Percentiles rank a stretch among this genome's conserved stretches.
phyloP scores from a whole-genome alignment of 768 basidiomycete species.

The Tulasnella sp. region DNA sequence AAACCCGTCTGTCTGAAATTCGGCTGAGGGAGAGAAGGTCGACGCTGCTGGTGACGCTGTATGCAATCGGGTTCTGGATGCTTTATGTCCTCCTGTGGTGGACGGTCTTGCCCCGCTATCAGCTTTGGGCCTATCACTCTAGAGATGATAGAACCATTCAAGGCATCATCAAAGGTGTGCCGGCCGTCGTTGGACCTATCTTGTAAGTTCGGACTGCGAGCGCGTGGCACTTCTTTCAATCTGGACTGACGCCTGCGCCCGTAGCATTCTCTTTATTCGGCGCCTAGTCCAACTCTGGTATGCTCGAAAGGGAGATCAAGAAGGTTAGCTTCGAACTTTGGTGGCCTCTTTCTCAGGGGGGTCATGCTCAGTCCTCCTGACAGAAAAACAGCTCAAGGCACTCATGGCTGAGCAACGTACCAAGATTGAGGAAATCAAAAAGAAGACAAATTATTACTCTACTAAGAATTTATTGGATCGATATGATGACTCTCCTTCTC shows the following conservation, averaged over 20 bases:
- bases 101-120: conserved; percentile 31
- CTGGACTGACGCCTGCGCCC: not conserved
- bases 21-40: conserved; percentile 79
- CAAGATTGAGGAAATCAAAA: conserved; percentile 94
- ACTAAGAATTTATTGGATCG: conserved; percentile 86
- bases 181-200: conserved; percentile 71
- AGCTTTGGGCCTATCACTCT: conserved; percentile 24
- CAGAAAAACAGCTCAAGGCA: conserved; percentile 74
- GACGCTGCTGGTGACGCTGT: conserved; percentile 71
- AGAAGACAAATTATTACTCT: conserved; percentile 92
- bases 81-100: conserved; percentile 38
- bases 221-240: not conserved
- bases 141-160: conserved; percentile 37
- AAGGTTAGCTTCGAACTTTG: conserved; percentile 49
- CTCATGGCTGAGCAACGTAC: conserved; percentile 74
- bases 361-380: not conserved
- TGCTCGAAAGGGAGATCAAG: conserved; percentile 68
- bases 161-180: conserved; percentile 41
- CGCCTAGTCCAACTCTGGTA: conserved; percentile 84
- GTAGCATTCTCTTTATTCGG: conserved; percentile 68
- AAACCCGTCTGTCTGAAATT: conserved; percentile 73
- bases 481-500: conserved; percentile 64
- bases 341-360: not conserved
- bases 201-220: conserved; percentile 51
- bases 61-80: conserved; percentile 70